Base-by-base conservation (phyloP, 352 stramenopile genomes). In the Phytophthora rubi region DNA sequence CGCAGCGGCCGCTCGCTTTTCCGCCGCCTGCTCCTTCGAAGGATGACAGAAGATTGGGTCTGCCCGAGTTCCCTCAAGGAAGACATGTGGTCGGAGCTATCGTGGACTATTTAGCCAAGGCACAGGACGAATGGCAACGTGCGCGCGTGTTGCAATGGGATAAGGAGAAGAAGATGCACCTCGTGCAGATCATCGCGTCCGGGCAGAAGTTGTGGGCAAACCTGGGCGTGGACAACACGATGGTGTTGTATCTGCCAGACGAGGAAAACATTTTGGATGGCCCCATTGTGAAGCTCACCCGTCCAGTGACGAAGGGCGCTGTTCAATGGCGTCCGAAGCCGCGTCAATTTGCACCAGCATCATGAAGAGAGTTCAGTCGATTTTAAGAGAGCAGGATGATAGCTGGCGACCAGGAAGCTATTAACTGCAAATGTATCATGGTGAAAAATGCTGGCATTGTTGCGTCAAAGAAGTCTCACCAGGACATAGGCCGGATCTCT, bases 301-400 rank as follows among this genome's bases (percentile, higher is more conserved):
- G 86, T 6, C 85, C 85, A 13, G 70, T 88, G 62, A 74, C 75
- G 15, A 65, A 90, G n/a, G 84, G 80, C n/a, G 53, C 65, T 13
- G 55, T 68, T 35, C 79, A 93, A 52, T 96, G 86, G 86, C 86
- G 83, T 23, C 88, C 88, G 9, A 91, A 90, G 69, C 85, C 86
- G 7, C 81, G 82, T 44, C 76, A 77, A 57, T 96, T 96, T 64
- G 77, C 80, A 49, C 30, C 59, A 56, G 39, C 59, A 60, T 61
- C 62, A 44, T 80, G 53, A 80, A 61, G 13, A 51, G 15, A 47
- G 10, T 30, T 5, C 18, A 52, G 45, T 52, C 45, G 4, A 33
- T 39, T 9, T 45, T 68, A 68, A 53, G 57, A 61, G 35, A 53
- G 54, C 51, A 69, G 35, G 23, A 35, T 51, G 13, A 39, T 39